Evolutionary conservation across 352 stramenopile species (phyloP).

Genomic region (Globisporangium lucens): DNA sequence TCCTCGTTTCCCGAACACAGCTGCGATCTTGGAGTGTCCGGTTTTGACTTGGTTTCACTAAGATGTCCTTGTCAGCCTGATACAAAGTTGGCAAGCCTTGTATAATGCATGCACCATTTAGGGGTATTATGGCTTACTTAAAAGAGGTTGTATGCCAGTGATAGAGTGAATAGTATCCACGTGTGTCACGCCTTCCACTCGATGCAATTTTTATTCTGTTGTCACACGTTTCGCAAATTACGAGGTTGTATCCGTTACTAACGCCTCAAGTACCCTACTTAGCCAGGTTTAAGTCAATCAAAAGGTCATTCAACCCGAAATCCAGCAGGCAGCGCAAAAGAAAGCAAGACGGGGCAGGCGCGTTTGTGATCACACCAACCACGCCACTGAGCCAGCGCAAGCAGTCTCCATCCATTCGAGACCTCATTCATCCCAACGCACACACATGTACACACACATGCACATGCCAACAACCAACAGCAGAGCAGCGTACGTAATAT

Average conservation of each 20-base stretch:
- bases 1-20: background rate
- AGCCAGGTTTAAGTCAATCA: background rate
- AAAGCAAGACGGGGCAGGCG: conserved; percentile 12
- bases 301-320: background rate
- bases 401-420: conserved; percentile 2
- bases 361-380: conserved; percentile 1
- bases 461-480: background rate
- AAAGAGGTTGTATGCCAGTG: background rate
- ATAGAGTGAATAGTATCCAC: background rate
- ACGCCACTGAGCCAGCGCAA: background rate
- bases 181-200: background rate
- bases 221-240: background rate
- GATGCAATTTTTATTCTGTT: background rate
- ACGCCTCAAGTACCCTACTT: background rate
- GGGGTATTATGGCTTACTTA: background rate
- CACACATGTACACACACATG: background rate
- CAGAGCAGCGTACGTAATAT: no score
- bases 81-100: background rate
- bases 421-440: background rate
- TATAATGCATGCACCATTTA: background rate
- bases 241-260: conserved; percentile 5
- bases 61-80: background rate
- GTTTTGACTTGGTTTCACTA: background rate
- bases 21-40: background rate
- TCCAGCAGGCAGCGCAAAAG: conserved; percentile 10